phyloP scores from a whole-genome alignment of 371 early-diverging fungal genomes.

The Blakeslea trispora region DNA sequence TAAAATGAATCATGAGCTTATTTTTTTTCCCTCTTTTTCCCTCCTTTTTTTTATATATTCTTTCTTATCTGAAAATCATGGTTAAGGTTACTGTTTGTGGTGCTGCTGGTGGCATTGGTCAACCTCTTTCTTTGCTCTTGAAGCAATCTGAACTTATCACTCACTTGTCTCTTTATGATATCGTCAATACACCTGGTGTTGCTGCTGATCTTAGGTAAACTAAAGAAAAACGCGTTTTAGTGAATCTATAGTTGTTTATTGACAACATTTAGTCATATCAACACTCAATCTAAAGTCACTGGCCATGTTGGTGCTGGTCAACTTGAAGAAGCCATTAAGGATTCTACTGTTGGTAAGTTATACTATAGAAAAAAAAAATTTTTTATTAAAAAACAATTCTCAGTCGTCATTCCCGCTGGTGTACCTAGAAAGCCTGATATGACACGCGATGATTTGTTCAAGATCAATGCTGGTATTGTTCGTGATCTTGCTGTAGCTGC shows the following conservation, averaged over 20 bases:
- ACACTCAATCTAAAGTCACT: slow-evolving; percentile 70
- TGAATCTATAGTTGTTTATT: too few species aligned
- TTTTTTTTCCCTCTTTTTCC: slow-evolving; percentile 1
- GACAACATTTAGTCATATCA: slow-evolving; percentile 58
- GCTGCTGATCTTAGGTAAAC: slow-evolving; percentile 72
- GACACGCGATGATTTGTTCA: slow-evolving; percentile 99
- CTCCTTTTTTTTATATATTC: not conserved
- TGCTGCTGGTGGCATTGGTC: slow-evolving; percentile 93
- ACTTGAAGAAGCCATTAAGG: slow-evolving; percentile 52
- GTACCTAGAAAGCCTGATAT: slow-evolving; percentile 99
- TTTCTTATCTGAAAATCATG: slow-evolving; percentile 19
- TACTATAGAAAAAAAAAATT: slow-evolving; percentile 1
- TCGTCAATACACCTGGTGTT: slow-evolving; percentile 76
- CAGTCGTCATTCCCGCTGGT: slow-evolving; percentile 97
- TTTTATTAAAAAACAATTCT: not conserved
- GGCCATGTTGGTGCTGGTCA: slow-evolving; percentile 46
- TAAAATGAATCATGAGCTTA: too few species aligned
- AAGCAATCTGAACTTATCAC: slow-evolving; percentile 71
- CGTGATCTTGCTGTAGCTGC: slow-evolving; percentile 75
- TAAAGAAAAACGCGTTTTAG: not conserved
- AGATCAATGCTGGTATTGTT: slow-evolving; percentile 96
- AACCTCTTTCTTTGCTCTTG: slow-evolving; percentile 86
- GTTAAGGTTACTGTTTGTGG: slow-evolving; percentile 82
- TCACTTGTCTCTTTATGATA: slow-evolving; percentile 74
- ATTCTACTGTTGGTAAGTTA: slow-evolving; percentile 43